phyloP scores from a whole-genome alignment of 208 protist species.

The Trypanosomatidae sp. region DNA sequence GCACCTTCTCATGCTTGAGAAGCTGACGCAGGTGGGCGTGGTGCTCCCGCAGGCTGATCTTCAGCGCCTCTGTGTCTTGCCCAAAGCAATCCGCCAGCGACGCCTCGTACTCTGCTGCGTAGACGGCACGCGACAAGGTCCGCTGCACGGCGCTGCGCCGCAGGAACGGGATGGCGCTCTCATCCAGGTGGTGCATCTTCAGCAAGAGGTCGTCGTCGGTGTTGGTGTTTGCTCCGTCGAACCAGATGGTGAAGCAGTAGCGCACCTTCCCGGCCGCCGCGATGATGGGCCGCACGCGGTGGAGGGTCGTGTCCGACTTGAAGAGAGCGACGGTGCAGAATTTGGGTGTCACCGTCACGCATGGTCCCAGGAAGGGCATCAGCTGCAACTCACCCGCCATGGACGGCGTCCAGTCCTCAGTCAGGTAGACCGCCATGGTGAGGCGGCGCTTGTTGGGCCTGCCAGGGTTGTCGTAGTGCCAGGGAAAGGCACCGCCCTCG shows the following conservation, averaged over 20 bases:
- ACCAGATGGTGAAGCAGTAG: conserved; percentile 64
- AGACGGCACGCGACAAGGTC: conserved; percentile 40
- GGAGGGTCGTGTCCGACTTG: conserved; percentile 39
- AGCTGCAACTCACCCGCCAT: conserved; percentile 42
- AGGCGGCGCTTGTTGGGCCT: conserved; percentile 50
- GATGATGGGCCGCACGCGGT: conserved; percentile 36
- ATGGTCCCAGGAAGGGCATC: conserved; percentile 39
- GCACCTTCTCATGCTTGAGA: conserved; percentile 23
- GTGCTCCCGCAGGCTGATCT: conserved; percentile 36
- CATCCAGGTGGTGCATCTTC: conserved; percentile 31
- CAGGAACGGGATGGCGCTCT: conserved; percentile 31
- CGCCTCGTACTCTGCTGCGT: conserved; percentile 38
- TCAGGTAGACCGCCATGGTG: conserved; percentile 59
- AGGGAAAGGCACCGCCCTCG: conserved; percentile 49
- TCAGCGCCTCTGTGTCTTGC: conserved; percentile 12
- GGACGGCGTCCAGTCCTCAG: conserved; percentile 31
- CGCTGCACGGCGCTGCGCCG: conserved; percentile 45
- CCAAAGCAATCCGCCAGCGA: conserved; percentile 46
- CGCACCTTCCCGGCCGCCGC: conserved; percentile 10
- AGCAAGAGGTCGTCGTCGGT: conserved; percentile 43
- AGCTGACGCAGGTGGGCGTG: conserved; percentile 36
- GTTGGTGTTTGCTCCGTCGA: conserved; percentile 42
- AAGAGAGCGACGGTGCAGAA: conserved; percentile 48
- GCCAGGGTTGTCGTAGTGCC: conserved; percentile 65
- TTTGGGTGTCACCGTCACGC: conserved; percentile 30